A percentile compares a stretch with the other conserved stretches of the same genome.
These are phyloP conservation scores for Sporothrix globosa DNA, from an alignment of 2,329 filamentous ascomycete species.

Conservation along the genomic window DNA sequence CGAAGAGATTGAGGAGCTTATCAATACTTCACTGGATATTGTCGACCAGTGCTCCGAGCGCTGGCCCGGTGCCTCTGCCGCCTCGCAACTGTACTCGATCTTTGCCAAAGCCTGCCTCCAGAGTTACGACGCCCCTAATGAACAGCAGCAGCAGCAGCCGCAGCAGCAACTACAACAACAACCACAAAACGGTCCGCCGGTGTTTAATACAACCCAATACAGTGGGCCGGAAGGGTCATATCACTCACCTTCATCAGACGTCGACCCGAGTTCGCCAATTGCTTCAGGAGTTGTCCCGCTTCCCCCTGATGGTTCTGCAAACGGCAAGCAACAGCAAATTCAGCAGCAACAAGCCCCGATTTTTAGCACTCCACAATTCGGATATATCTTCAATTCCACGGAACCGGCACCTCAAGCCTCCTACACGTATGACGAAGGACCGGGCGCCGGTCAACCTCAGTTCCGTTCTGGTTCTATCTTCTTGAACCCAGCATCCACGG, in stretches of 20 bases:
- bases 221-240: constrained; percentile 41
- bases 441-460: constrained; percentile 45
- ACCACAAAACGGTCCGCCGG: constrained; percentile 37
- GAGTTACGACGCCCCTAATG: constrained; percentile 71
- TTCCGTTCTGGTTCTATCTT: constrained; percentile 71
- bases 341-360: constrained; percentile 42
- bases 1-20: constrained; percentile 74
- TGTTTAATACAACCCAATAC: constrained; percentile 37
- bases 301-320: constrained; percentile 35
- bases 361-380: constrained; percentile 60
- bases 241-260: constrained; percentile 53
- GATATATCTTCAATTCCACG: constrained; percentile 59
- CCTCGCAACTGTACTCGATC: constrained; percentile 82
- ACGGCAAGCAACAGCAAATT: constrained; percentile 35
- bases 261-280: constrained; percentile 54
- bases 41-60: constrained; percentile 79
- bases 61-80: constrained; percentile 88
- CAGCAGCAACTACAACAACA: constrained; percentile 11
- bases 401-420: constrained; percentile 49
- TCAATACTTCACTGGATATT: constrained; percentile 75
- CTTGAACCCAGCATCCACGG: constrained; percentile 59
- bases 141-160: constrained; percentile 39
- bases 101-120: constrained; percentile 84
- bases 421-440: constrained; percentile 41
- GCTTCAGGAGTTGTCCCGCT: constrained; percentile 47